These are phyloP conservation scores for Pleurotus giganteus DNA, from an alignment of 768 basidiomycete genomes.

Conservation along the genomic window DNA sequence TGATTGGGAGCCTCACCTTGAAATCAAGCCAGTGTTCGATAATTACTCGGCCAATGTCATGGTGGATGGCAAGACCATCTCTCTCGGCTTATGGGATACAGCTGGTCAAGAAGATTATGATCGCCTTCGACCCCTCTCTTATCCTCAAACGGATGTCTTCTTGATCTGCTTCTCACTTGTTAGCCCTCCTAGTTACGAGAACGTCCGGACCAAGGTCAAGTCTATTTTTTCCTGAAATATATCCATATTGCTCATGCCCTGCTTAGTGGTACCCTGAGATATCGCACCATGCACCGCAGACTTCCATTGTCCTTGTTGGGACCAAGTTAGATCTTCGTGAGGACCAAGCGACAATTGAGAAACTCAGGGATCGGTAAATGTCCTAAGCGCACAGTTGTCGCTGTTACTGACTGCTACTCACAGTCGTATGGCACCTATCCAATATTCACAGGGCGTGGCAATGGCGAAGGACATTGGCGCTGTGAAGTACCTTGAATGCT, in stretches of 20 bases:
- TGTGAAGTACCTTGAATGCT: conserved; percentile 95
- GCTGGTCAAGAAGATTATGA: conserved; percentile 99
- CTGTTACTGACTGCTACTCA: not conserved
- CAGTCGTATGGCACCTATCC: conserved; percentile 93
- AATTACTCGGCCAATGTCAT: conserved; percentile 99
- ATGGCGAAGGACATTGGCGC: conserved; percentile 95
- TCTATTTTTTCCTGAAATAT: conserved; percentile 2
- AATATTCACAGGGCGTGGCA: conserved; percentile 85
- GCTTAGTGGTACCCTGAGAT: conserved; percentile 94
- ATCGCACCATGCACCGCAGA: conserved; percentile 93
- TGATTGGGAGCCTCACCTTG: not conserved
- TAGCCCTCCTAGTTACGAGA: conserved; percentile 97
- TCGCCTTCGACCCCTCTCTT: conserved; percentile 94
- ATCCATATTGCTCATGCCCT: conserved; percentile 11
- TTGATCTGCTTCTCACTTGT: conserved; percentile 99
- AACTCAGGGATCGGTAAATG: conserved; percentile 83
- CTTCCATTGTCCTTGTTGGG: conserved; percentile 90
- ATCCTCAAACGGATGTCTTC: conserved; percentile 99
- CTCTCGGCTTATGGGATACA: conserved; percentile 99
- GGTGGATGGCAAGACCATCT: conserved; percentile 98
- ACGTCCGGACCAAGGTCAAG: conserved; percentile 93
- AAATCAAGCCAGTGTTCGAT: conserved; percentile 78
- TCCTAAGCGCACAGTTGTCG: conserved; percentile 2
- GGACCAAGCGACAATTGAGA: conserved; percentile 89
- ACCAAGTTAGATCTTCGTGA: conserved; percentile 98